These are phyloP conservation scores for Pyrus hybrid DNA, from an alignment of 331 rosid genomes.

Conservation along the genomic window DNA sequence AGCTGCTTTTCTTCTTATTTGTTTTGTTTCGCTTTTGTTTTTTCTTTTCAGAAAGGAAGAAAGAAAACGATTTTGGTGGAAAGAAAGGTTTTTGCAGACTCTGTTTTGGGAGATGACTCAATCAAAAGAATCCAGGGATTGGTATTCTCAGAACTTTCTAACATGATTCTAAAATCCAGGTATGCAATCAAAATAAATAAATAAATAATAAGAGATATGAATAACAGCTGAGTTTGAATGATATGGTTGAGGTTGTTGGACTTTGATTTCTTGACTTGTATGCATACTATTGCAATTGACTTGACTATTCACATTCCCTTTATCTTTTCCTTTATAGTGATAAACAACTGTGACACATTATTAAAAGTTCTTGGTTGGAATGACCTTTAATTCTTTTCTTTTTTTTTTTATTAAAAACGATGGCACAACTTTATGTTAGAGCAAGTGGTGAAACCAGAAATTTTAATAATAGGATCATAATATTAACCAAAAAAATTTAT, in stretches of 20 bases:
- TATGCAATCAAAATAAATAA: neutral
- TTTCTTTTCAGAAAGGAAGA: no score
- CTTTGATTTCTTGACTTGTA: neutral
- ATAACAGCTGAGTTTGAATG: slow-evolving; percentile 10
- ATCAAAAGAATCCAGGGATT: neutral
- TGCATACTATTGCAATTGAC: neutral
- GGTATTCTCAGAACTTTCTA: slow-evolving; percentile 1
- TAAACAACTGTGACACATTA: neutral
- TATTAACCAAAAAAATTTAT: neutral
- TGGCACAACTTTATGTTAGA: no score
- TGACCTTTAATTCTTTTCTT: neutral
- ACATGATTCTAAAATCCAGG: neutral
- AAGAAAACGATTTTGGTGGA: no score
- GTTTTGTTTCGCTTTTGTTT: no score
- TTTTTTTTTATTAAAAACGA: no score
- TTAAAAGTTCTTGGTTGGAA: neutral
- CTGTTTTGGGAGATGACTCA: neutral
- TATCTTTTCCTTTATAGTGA: neutral
- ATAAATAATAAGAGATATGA: neutral
- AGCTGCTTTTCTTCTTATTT: neutral
- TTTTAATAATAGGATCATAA: neutral
- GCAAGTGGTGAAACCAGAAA: accelerated
- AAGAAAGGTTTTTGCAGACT: no score
- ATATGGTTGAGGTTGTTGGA: neutral
- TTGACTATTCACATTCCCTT: neutral